Evolutionary conservation across 129 eudicot genomes (phyloP).

Genomic region (Tagetes patula): DNA sequence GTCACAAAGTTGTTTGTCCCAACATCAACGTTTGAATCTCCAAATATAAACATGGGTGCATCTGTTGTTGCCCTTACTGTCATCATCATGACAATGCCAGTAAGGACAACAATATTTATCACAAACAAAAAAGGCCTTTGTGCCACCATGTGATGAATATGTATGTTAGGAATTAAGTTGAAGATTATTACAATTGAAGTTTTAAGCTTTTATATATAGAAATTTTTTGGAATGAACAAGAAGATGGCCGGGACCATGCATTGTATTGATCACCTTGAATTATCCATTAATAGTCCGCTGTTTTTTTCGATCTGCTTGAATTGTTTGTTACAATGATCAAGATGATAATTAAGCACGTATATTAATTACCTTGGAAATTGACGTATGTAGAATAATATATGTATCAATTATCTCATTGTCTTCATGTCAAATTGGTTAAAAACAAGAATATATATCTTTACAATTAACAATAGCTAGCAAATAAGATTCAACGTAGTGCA

Average conservation of each 20-base stretch:
- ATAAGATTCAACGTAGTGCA: not conserved
- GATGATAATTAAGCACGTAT: conserved; percentile 5
- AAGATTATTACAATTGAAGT: conserved; percentile 7
- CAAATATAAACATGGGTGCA: conserved; percentile 41
- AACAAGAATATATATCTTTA: not conserved
- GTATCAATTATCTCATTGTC: not conserved
- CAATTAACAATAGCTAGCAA: not conserved
- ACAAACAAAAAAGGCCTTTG: conserved; percentile 5
- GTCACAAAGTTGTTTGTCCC: conserved; percentile 49
- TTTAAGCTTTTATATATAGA: conserved; percentile 9
- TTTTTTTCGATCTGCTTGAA: not conserved
- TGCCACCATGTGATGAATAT: conserved; percentile 11
- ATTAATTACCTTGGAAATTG: conserved; percentile 26
- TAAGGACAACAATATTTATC: conserved; percentile 4
- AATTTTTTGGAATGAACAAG: conserved; percentile 14
- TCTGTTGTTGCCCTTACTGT: conserved; percentile 2
- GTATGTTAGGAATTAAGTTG: not conserved
- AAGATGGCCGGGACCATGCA: conserved; percentile 11
- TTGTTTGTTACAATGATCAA: conserved; percentile 16
- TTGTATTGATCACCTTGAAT: conserved; percentile 20
- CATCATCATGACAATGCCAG: conserved; percentile 1
- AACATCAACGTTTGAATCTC: conserved; percentile 56
- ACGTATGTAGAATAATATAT: not conserved
- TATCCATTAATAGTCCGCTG: conserved; percentile 21
- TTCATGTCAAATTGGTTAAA: not conserved